Evolutionary conservation across 2,329 filamentous ascomycete genomes (phyloP).

Genomic region (Beauveria scarabaeidicola): DNA sequence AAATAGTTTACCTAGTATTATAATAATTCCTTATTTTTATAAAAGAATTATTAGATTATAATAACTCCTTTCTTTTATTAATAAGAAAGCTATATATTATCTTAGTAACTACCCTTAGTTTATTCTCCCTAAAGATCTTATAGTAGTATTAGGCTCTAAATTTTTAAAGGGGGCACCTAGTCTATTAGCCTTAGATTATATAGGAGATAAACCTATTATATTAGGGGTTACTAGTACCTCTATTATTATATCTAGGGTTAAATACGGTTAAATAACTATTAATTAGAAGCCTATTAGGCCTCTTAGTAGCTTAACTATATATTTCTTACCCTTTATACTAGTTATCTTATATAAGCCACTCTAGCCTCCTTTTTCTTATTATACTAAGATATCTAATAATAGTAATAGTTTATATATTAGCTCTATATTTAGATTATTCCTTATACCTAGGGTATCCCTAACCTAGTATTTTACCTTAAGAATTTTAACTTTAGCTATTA

Average conservation of each 20-base stretch:
- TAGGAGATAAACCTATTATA: no score
- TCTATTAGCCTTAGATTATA: not conserved
- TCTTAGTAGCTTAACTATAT: not conserved
- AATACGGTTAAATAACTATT: not conserved
- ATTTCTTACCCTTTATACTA: not conserved
- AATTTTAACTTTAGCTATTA: not conserved
- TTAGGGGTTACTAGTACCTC: not conserved
- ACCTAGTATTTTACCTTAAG: not conserved
- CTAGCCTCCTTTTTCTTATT: not conserved
- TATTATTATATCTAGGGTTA: not conserved
- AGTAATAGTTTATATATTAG: not conserved
- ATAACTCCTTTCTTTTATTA: not conserved
- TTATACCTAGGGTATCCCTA: not conserved
- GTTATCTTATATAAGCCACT: not conserved
- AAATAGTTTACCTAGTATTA: not conserved
- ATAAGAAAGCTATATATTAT: not conserved
- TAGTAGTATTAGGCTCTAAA: not conserved
- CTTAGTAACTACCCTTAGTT: not conserved
- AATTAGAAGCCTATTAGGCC: not conserved
- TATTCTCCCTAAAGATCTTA: not conserved
- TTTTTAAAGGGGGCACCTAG: no score
- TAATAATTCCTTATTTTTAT: not conserved
- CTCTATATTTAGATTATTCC: not conserved
- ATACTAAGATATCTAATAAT: not conserved
- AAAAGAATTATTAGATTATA: not conserved